Evolutionary conservation across 2,329 filamentous ascomycete genomes (phyloP).

Genomic region (Sporothrix brasiliensis): DNA sequence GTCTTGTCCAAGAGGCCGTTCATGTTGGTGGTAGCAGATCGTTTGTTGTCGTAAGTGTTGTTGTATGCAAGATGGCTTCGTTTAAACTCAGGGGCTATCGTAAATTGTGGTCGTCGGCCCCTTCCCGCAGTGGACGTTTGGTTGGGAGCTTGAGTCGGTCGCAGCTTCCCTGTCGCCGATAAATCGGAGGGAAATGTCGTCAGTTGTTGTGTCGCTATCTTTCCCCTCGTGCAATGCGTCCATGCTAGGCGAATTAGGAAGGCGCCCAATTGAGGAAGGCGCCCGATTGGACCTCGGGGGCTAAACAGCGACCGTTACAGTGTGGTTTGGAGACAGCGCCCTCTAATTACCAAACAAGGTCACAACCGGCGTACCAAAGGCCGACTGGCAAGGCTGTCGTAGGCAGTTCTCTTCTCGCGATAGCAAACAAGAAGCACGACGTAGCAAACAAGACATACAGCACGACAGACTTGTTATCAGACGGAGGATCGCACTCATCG

Average conservation of each 20-base stretch:
- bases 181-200: neutral
- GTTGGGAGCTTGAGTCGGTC: neutral
- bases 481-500: neutral
- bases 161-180: neutral
- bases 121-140: neutral
- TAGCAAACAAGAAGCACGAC: slow-evolving; percentile 7
- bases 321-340: neutral
- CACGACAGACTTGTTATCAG: neutral
- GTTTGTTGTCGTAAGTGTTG: neutral
- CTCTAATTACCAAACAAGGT: neutral
- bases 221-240: neutral
- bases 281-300: neutral
- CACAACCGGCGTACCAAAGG: too few relatives aligned
- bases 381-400: too few relatives aligned
- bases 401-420: too few relatives aligned
- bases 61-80: neutral
- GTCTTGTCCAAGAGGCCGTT: neutral
- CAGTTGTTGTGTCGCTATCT: neutral
- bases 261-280: slow-evolving; percentile 18
- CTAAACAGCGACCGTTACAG: neutral
- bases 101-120: neutral
- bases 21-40: neutral
- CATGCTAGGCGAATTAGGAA: slow-evolving; percentile 5
- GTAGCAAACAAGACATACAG: neutral
- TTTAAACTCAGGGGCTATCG: too few relatives aligned